These are phyloP conservation scores for Polyporus arcularius DNA, from an alignment of 768 basidiomycete genomes.

Conservation along the genomic window DNA sequence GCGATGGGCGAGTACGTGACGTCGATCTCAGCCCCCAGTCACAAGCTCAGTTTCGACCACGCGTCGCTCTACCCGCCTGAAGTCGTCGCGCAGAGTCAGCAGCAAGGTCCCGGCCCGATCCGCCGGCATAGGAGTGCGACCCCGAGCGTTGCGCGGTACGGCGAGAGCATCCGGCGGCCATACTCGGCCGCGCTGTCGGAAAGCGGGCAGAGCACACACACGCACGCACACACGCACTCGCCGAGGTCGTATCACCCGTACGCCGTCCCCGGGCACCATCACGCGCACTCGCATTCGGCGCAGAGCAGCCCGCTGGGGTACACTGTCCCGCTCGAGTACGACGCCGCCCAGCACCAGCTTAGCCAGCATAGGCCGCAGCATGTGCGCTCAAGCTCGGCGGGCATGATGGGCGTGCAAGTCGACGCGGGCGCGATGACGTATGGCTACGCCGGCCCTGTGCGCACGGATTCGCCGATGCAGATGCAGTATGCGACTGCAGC, in stretches of 20 bases:
- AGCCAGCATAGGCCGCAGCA: slow-evolving; percentile 16
- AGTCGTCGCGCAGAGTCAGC: slow-evolving; percentile 26
- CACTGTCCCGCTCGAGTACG: slow-evolving; percentile 50
- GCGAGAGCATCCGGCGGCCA: slow-evolving; percentile 48
- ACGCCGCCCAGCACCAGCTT: neutral
- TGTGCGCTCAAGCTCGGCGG: slow-evolving; percentile 29
- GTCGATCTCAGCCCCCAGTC: slow-evolving; percentile 67
- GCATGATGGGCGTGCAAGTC: neutral
- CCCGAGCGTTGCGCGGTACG: slow-evolving; percentile 58
- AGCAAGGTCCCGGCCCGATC: slow-evolving; percentile 50
- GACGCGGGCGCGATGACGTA: neutral
- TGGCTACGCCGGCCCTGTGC: slow-evolving; percentile 23
- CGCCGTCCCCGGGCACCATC: slow-evolving; percentile 26
- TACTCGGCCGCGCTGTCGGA: slow-evolving; percentile 42
- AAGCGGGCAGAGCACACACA: slow-evolving; percentile 24
- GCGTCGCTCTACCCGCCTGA: slow-evolving; percentile 48
- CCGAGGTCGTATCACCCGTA: slow-evolving; percentile 38
- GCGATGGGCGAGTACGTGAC: slow-evolving; percentile 38
- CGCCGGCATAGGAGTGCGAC: slow-evolving; percentile 79
- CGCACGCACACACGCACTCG: slow-evolving; percentile 22
- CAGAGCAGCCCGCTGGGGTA: slow-evolving; percentile 44
- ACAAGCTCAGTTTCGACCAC: slow-evolving; percentile 69
- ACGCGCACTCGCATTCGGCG: slow-evolving; percentile 22
- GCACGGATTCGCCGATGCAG: slow-evolving; percentile 32
- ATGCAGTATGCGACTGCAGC: slow-evolving; percentile 20